Base-by-base conservation (phyloP, 2,329 filamentous ascomycete species). In the Paecilomyces niveus region DNA sequence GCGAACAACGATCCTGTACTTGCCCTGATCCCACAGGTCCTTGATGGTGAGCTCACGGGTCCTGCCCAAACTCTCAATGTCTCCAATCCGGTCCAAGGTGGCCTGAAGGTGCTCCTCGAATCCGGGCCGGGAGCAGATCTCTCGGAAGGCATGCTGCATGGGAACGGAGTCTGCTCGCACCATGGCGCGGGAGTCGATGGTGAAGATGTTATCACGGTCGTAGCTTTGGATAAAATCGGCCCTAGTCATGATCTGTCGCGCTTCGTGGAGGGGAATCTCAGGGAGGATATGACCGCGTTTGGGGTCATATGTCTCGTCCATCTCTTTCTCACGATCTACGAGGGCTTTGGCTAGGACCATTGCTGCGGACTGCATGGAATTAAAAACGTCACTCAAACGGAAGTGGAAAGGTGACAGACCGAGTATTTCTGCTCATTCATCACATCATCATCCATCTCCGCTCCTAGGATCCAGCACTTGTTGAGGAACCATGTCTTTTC, bases 361-460 rank as follows among this genome's bases (percentile, higher is more conserved):
- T 39, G 94, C 92, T 11, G 91, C 92, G 11, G 92, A 90, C 84
- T 91, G 61, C 52, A 15, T 33, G 13, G 49, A 32, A 50, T 70
- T 61, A 67, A 63, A 58, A 56, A 65, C 53, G 9, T 7, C 49
- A 31, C 29, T 54, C 24, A 9, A 57, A 55, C 53, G 21, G 29
- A 53, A 15, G 53, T 18, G 1, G n/a, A 35, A 24, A 13, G 6
- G 59, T 45, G 32, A 83, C 87, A 76, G 79, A 91, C 89, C 53
- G 92, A 90, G 80, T 91, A 97, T 73, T 97, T 97, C 71, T 97
- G 92, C 74, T 97, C 90, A 69, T 97, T 91, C 88, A 97, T 97
- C 65, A 97, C 94, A 70, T 99, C 94, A 74, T 97, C 94, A 66
- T 97, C 94, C 88, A 89, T 92, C 62, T 87, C 86, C 61, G 77